Evolutionary conservation across 2,329 filamentous ascomycete species (phyloP), one percentile per base, ranked within the genome.

Genomic region (Fusarium sp.): DNA sequence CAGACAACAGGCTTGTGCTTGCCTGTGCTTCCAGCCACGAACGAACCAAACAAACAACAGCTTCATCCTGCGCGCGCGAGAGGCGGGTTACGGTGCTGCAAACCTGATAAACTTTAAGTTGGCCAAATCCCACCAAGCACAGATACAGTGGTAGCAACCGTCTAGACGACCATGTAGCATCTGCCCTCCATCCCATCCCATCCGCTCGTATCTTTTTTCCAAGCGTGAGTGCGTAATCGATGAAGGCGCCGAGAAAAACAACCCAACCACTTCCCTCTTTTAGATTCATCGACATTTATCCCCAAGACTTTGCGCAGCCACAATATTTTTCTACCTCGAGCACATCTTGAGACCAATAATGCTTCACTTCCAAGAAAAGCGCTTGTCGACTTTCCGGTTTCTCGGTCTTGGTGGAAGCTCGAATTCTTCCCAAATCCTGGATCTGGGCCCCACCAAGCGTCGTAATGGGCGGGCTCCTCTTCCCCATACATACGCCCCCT

Each of bases 271-370:
- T 63, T 63, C 22, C 45, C 45, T 45, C 31, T 39, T 35, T 54
- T 63, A 43, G 64, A 37, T 29, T 33, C 13, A 31, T 61, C 29
- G 20, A 37, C 50, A 63, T 43, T 43, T 10, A 43, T 20, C 18
- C n/a, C 48, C 61, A 75, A 74, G 68, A 22, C 35, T n/a, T n/a
- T 72, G 58, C 68, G 54, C 68, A 75, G 72, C 72, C 72, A 67
- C 58, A 11, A 33, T 60, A 14, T 60, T 29, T 43, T 43, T 20
- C 16, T 57, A 29, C 7, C 52, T 57, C 52, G n/a, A 33, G 18
- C 57, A 45, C 48, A 56, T 59, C 24, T 31, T 52, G 68, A 72
- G 37, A 56, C 56, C 61, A 65, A n/a, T 61, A 58, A 57, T 29
- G 56, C 59, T 68, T 65, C 67, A 48, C 58, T 29, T 63, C 31